A percentile compares a stretch with the other conserved stretches of the same genome.
Evolutionary conservation across 2,329 filamentous ascomycete genomes (phyloP).

Genomic region (Talaromyces marneffei): DNA sequence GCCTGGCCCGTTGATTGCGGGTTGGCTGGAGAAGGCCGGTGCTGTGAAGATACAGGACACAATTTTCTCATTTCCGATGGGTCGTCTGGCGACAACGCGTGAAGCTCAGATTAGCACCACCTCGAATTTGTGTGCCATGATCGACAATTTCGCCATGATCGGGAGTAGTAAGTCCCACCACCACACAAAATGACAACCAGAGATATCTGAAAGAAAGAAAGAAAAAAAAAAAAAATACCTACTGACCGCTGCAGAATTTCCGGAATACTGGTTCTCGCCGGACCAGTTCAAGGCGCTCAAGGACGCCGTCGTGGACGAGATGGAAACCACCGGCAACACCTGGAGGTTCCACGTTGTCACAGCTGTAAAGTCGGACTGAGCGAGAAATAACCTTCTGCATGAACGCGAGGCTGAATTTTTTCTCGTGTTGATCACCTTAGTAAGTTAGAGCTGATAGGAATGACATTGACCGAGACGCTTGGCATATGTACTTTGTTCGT

Average conservation of each 20-base stretch:
- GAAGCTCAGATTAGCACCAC: background rate
- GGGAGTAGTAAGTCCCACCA: background rate
- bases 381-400: background rate
- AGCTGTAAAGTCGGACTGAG: background rate
- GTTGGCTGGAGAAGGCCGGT: background rate
- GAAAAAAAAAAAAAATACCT: too few relatives aligned
- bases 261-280: background rate
- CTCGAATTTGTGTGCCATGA: background rate
- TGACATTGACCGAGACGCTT: too few relatives aligned
- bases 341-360: background rate
- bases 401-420: too few relatives aligned
- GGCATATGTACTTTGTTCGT: too few relatives aligned
- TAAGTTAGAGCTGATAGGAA: too few relatives aligned
- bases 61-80: background rate
- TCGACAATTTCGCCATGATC: conserved; percentile 1
- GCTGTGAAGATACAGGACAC: background rate
- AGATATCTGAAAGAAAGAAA: too few relatives aligned
- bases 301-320: background rate
- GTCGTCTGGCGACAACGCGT: background rate
- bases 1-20: background rate
- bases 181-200: too few relatives aligned
- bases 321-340: background rate
- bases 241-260: background rate
- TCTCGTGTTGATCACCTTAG: too few relatives aligned
- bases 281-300: background rate